Conservation (phyloP, 169 alveolate genomes). For the Plasmodium vinckei region DNA sequence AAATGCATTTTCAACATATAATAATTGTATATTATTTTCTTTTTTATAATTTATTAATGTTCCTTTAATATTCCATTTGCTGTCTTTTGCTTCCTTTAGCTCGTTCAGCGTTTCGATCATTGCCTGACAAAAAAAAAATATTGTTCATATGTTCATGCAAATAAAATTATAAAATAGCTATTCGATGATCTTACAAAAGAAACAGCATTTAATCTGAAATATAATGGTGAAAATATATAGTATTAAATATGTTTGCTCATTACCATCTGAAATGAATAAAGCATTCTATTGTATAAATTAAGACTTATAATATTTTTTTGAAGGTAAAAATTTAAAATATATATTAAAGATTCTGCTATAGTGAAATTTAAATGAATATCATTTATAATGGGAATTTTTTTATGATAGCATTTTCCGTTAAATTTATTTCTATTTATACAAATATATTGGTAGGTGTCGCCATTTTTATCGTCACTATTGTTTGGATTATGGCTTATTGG, state of each 20-base stretch:
- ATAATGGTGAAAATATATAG: too few species aligned
- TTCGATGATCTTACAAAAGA: too few species aligned
- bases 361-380: constrained; percentile 35
- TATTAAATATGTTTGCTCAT: neutral
- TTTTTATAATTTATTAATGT: constrained; percentile 49
- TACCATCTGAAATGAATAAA: constrained; percentile 60
- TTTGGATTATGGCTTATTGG: neutral
- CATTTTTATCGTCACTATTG: constrained; percentile 4
- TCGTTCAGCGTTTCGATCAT: constrained; percentile 28
- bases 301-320: constrained; percentile 31
- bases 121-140: constrained; percentile 33
- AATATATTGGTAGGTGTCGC: neutral
- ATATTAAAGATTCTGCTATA: constrained; percentile 44
- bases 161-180: neutral
- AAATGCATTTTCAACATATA: constrained; percentile 59
- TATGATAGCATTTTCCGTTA: constrained; percentile 61
- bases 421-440: constrained; percentile 51
- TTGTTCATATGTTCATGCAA: neutral
- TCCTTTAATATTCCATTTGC: constrained; percentile 58
- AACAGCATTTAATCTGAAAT: too few species aligned
- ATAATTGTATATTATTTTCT: constrained; percentile 51
- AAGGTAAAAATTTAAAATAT: constrained; percentile 40
- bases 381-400: constrained; percentile 27
- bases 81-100: constrained; percentile 43
- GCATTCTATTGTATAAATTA: constrained; percentile 32